phyloP scores from a whole-genome alignment of 75 land plant genomes.

The Cryptomeria japonica region DNA sequence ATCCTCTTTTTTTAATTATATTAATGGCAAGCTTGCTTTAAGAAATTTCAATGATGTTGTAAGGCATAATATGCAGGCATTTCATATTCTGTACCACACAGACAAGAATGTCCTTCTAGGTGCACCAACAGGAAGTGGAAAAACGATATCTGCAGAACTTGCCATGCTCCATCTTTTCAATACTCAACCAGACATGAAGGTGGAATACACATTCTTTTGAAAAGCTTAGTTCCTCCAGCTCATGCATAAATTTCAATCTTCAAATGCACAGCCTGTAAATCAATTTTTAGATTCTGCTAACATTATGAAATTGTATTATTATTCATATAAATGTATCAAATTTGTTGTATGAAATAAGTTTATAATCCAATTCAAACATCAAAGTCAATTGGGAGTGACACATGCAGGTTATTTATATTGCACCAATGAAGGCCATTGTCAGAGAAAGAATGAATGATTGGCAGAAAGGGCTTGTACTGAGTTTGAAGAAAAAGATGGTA shows the following conservation, averaged over 20 bases:
- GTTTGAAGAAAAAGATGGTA: slow-evolving; percentile 89
- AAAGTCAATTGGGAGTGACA: background rate
- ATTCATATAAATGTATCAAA: background rate
- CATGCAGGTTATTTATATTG: slow-evolving; percentile 92
- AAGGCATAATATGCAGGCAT: slow-evolving; percentile 49
- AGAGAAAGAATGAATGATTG: slow-evolving; percentile 97
- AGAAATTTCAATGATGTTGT: background rate
- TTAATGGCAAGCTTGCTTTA: background rate
- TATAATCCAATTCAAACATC: background rate
- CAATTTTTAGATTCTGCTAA: background rate
- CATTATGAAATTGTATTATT: background rate
- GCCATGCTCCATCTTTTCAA: slow-evolving; percentile 95
- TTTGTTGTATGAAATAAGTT: background rate
- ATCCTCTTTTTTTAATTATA: background rate
- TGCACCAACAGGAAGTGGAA: slow-evolving; percentile 99
- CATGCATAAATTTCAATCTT: background rate
- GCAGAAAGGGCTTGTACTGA: slow-evolving; percentile 70
- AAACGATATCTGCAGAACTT: slow-evolving; percentile 97
- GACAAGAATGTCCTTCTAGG: slow-evolving; percentile 93
- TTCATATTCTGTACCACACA: slow-evolving; percentile 92
- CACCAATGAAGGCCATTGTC: slow-evolving; percentile 96
- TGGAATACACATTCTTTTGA: slow-evolving; percentile 14
- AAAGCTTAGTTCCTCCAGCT: background rate
- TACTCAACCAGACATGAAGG: slow-evolving; percentile 99
- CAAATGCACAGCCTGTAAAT: background rate